A percentile compares a stretch with the other conserved stretches of the same genome.
phyloP scores from a whole-genome alignment of 257 asterid species.

The Solanum virginianum region DNA sequence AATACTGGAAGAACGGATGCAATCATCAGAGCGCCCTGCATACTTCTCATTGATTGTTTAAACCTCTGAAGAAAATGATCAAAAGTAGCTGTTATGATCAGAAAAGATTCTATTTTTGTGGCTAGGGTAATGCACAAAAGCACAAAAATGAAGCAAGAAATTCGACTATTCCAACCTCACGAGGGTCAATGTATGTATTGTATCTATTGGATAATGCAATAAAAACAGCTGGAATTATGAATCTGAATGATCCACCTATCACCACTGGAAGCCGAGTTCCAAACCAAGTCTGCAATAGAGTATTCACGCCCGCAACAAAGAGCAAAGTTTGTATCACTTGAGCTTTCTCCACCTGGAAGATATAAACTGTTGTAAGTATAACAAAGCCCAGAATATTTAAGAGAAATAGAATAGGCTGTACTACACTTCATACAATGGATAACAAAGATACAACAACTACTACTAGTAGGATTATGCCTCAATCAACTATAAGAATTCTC shows the following conservation, averaged over 20 bases:
- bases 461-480: neutral
- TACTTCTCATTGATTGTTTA: constrained; percentile 54
- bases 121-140: neutral
- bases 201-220: constrained; percentile 48
- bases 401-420: neutral
- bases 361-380: neutral
- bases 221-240: constrained; percentile 65
- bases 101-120: neutral
- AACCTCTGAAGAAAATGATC: constrained; percentile 47
- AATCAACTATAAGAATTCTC: neutral
- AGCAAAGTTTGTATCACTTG: constrained; percentile 67
- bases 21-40: constrained; percentile 85
- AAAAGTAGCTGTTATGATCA: neutral
- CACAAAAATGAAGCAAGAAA: neutral
- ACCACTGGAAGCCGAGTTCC: constrained; percentile 81
- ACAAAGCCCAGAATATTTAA: neutral
- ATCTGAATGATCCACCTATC: constrained; percentile 76
- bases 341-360: constrained; percentile 62
- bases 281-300: constrained; percentile 67
- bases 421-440: neutral
- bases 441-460: neutral
- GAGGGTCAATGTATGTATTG: constrained; percentile 27
- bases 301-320: constrained; percentile 80
- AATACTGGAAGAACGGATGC: constrained; percentile 68
- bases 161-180: constrained; percentile 29